A percentile compares a stretch with the other conserved stretches of the same genome.
These are phyloP conservation scores for Annona cherimola DNA, from an alignment of 164 flowering plant genomes.

Conservation along the genomic window DNA sequence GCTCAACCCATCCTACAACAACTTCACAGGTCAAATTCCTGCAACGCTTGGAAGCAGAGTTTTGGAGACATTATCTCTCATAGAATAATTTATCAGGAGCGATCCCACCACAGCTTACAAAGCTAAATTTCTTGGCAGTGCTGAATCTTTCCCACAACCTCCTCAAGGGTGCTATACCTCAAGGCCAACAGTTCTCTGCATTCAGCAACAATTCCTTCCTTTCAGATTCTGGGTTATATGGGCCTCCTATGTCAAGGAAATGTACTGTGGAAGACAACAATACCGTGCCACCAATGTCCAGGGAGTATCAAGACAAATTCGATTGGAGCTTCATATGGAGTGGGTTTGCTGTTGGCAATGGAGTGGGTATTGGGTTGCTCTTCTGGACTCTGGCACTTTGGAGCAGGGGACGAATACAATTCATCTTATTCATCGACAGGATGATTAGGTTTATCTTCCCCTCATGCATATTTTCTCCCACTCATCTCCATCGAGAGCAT, in stretches of 20 bases:
- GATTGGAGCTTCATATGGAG: neutral
- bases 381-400: too few relatives aligned
- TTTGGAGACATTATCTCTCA: neutral
- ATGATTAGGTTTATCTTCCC: too few relatives aligned
- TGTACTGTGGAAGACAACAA: neutral
- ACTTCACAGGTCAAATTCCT: slow-evolving; percentile 11
- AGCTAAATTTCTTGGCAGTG: neutral
- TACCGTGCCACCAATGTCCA: neutral
- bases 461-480: too few relatives aligned
- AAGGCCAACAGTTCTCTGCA: slow-evolving; percentile 9
- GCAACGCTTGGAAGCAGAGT: slow-evolving; percentile 7
- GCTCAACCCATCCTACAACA: slow-evolving; percentile 3
- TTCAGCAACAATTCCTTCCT: slow-evolving; percentile 1
- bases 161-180: slow-evolving; percentile 11
- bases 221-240: slow-evolving; percentile 13
- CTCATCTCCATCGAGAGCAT: too few relatives aligned
- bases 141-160: too few relatives aligned
- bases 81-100: neutral
- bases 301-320: neutral
- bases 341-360: too few relatives aligned
- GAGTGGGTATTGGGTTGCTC: too few relatives aligned
- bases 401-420: too few relatives aligned
- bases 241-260: neutral
- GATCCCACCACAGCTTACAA: slow-evolving; percentile 5
- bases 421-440: too few relatives aligned